Conservation (phyloP, 2,329 filamentous ascomycete genomes). For the Tolypocladium tropicale region DNA sequence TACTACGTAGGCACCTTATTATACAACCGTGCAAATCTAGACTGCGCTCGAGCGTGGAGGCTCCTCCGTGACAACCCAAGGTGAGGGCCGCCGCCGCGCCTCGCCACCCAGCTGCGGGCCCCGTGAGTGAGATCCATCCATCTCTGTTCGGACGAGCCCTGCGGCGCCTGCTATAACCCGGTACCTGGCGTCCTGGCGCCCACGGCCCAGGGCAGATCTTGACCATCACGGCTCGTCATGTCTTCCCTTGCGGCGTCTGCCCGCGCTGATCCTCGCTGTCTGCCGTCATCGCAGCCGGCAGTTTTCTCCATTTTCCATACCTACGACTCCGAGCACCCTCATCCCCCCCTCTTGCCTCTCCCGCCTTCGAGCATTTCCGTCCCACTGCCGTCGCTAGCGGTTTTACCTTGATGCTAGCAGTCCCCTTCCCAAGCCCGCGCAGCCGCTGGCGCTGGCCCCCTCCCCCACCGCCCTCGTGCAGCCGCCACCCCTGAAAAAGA, state of each 20-base stretch:
- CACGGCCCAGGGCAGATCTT: background rate
- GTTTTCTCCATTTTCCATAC: no score
- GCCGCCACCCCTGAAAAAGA: background rate
- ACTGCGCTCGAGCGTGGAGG: no score
- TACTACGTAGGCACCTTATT: no score
- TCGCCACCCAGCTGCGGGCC: no score
- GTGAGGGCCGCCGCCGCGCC: no score
- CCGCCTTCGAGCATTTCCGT: background rate
- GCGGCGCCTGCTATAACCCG: background rate
- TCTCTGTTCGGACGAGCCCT: background rate
- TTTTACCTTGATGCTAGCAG: slow-evolving; percentile 1
- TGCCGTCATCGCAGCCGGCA: no score
- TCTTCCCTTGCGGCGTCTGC: background rate
- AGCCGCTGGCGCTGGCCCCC: background rate
- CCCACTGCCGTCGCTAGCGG: background rate
- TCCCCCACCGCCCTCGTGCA: background rate
- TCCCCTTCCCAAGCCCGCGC: background rate
- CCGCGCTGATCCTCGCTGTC: background rate
- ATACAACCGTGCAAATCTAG: no score
- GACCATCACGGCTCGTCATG: background rate
- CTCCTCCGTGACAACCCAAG: no score
- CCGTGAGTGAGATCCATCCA: no score
- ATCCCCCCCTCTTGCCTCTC: background rate
- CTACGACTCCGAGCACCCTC: no score
- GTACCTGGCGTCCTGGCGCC: background rate